Evolutionary conservation across 2,329 filamentous ascomycete species (phyloP), one percentile per base, ranked within the genome.

Genomic region (Albophoma yamanashiensis): DNA sequence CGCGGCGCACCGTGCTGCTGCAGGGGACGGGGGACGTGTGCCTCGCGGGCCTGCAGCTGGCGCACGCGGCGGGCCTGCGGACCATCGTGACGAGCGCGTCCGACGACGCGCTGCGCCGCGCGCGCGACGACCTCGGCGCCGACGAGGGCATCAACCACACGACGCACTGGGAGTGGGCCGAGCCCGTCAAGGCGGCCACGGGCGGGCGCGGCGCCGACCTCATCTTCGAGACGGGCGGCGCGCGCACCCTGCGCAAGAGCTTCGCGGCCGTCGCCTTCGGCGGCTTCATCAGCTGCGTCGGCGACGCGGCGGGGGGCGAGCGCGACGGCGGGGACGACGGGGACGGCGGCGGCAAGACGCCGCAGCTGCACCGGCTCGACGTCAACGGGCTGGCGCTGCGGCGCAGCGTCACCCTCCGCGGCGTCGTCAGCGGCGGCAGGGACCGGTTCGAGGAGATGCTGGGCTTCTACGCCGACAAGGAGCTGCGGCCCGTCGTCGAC

Each of bases 371-470:
- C 63, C 38, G 55, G 43, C 61, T 64, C 61, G 86, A 87, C 63
- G 79, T 85, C 17, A 88, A 88, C 65, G 71, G 88, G 36, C 72
- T 81, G 59, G 78, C 78, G n/a, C 62, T 79, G 63, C 64, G 74
- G 59, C 68, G 75, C 61, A 80, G 79, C 62, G 75, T 78, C 17
- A 80, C 78, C 39, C 68, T 80, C 57, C 78, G 78, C 66, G 77
- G 86, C 0, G 80, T 88, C 8, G 66, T 88, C 36, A 87, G 88
- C 68, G 86, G 86, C 0, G 84, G 86, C 12, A 67, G 71, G 59
- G 75, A 79, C 56, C 70, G 76, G 50, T 78, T 84, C 60, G 78
- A 82, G 69, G 82, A 84, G 70, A 82, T 84, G 79, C 63, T 78
- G 43, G 60, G 55, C 39, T 78, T 79, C 45, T 80, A 81, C 63